Conservation (phyloP, 331 rosid species). For the Telfairia occidentalis region DNA sequence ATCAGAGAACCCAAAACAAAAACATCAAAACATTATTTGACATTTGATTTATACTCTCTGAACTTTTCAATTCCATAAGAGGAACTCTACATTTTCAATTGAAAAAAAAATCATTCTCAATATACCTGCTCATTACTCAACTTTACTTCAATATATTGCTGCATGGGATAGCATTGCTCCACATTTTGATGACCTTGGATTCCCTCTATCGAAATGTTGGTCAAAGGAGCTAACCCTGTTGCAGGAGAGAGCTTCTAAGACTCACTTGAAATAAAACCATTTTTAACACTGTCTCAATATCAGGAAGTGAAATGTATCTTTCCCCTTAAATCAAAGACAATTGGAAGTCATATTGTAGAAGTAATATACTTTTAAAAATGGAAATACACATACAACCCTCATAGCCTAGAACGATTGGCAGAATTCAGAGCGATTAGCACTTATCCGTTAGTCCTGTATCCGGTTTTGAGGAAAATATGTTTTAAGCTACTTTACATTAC, state of each 20-base stretch:
- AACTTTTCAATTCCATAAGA: not conserved
- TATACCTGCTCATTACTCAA: conserved; percentile 75
- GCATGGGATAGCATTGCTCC: conserved; percentile 89
- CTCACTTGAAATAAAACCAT: not conserved
- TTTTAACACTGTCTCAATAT: not conserved
- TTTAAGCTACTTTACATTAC: not conserved
- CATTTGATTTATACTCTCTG: too few species aligned
- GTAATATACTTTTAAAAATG: not conserved
- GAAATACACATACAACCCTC: not conserved
- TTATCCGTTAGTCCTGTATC: not conserved
- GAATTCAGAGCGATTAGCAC: not conserved
- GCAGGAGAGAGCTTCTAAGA: conserved; percentile 10
- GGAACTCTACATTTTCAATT: not conserved
- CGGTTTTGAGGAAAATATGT: not conserved
- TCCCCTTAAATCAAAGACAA: not conserved
- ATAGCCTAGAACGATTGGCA: not conserved
- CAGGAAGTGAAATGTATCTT: not conserved
- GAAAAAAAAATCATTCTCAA: conserved; percentile 11
- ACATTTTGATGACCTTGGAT: conserved; percentile 52
- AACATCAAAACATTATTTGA: not conserved
- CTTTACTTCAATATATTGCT: conserved; percentile 45
- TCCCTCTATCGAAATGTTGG: conserved; percentile 31
- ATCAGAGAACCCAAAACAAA: not conserved
- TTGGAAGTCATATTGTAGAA: not conserved
- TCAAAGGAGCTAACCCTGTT: conserved; percentile 22